Evolutionary conservation across 306 rosid genomes (phyloP), one percentile per base, ranked within the genome.

Genomic region (Rosa lucieae): DNA sequence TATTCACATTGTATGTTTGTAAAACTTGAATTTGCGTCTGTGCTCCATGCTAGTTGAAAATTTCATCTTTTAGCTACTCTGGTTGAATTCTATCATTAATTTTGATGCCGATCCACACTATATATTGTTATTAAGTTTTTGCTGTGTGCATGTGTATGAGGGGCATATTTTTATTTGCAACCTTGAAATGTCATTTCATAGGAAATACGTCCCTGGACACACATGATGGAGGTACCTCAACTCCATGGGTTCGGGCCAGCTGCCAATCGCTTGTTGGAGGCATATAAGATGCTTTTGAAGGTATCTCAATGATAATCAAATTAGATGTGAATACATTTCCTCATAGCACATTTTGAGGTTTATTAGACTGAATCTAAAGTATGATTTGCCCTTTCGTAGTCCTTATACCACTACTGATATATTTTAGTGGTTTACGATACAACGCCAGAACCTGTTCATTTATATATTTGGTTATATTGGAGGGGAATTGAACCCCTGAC

Each of bases 141-240:
- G 35, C 11, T 44, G 26, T 61, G 29, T 17, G 17, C 47, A 44
- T 75, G 39, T n/a, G 29, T 39, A 32, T 67, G 29, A 40, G 35
- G 40, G 67, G 51, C 47, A 12, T 61, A 58, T 10, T 3, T 15
- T 53, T 51, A 58, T 66, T 61, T 32, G 40, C 51, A 49, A 63
- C 59, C 46, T 43, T 51, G 68, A 75, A 82, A 72, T 68, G 23
- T 32, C 29, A 11, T 77, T 74, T 68, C 70, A 56, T 76, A 94
- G 99, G 99, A 94, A 89, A 94, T 94, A 79, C 99, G 95, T 69
- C 99, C 99, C 23, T 91, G 98, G 98, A 92, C 98, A 47, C 98
- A 94, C 87, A 94, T 94, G 98, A 92, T 94, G 98, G 98, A 94
- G 90, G 98, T 92, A 78, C 98, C 98, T 49, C 99, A 94, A 78